Conservation (phyloP, 1,139 yeast species). For the Meyerozyma smithsonii region DNA sequence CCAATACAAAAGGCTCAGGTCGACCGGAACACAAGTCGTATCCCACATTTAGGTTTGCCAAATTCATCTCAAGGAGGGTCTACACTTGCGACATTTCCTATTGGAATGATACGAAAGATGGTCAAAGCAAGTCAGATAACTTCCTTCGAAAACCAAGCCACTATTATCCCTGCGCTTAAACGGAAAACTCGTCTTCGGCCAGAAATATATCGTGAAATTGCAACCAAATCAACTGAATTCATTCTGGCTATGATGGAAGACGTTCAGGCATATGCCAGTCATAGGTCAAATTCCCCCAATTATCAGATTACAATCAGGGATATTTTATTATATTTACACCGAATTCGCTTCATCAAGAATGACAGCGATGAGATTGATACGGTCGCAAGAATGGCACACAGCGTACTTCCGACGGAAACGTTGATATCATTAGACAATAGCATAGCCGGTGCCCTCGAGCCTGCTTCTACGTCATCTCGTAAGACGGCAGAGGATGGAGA, state of each 20-base stretch:
- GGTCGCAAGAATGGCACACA: conserved; percentile 31
- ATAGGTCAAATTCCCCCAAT: conserved; percentile 20
- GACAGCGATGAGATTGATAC: conserved; percentile 15
- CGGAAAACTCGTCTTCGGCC: background rate
- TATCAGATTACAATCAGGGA: conserved; percentile 29
- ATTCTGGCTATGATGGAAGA: conserved; percentile 14
- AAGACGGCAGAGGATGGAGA: background rate
- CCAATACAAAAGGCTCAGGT: no score
- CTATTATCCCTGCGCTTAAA: background rate
- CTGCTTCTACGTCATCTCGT: background rate
- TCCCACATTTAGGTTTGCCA: background rate
- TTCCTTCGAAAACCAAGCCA: background rate
- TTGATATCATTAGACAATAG: conserved; percentile 32
- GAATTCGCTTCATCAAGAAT: conserved; percentile 14
- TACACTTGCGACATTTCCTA: background rate
- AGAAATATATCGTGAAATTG: background rate
- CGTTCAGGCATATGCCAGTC: conserved; percentile 18
- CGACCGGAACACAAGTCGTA: background rate
- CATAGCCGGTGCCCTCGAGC: conserved; percentile 10
- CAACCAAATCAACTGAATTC: background rate
- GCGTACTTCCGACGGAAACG: conserved; percentile 34
- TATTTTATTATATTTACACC: conserved; percentile 29
- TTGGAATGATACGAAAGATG: background rate
- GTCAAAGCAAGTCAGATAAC: background rate
- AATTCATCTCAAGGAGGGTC: background rate